These are phyloP conservation scores for Alternaria consortialis DNA, from an alignment of 2,329 filamentous ascomycete species.

Conservation along the genomic window DNA sequence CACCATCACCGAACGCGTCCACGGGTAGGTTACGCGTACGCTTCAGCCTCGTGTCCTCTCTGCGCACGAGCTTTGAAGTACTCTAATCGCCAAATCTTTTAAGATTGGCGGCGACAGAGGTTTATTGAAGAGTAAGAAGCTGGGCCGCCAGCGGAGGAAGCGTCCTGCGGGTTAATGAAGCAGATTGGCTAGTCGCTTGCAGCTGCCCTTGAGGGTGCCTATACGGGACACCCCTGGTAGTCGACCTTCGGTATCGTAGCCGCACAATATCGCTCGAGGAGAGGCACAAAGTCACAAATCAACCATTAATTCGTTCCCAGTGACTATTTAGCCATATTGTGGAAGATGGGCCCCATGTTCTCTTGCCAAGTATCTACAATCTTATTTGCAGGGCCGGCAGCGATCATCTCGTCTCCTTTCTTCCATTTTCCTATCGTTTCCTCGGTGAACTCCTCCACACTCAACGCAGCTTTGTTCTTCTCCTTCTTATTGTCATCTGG, in stretches of 20 bases:
- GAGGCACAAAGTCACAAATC: not conserved
- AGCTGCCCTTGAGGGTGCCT: too few species aligned
- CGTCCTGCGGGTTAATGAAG: not conserved
- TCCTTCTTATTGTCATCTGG: conserved; percentile 68
- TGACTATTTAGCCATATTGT: not conserved
- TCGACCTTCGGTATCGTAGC: not conserved
- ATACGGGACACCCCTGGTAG: too few species aligned
- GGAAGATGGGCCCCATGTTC: conserved; percentile 50
- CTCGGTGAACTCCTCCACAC: conserved; percentile 64
- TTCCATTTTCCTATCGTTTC: conserved; percentile 58
- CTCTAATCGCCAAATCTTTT: too few species aligned
- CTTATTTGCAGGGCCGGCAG: conserved; percentile 55
- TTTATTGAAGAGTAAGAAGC: too few species aligned
- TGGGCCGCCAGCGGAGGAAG: not conserved
- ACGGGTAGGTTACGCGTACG: too few species aligned
- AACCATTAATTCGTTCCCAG: conserved; percentile 25
- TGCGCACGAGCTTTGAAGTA: too few species aligned
- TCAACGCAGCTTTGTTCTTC: conserved; percentile 61
- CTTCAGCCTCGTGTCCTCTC: too few species aligned
- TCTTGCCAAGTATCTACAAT: conserved; percentile 57
- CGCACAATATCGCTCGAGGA: not conserved
- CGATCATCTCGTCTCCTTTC: conserved; percentile 60
- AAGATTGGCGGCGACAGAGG: too few species aligned
- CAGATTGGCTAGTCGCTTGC: too few species aligned
- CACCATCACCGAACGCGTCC: too few species aligned